Evolutionary conservation across 495 filamentous ascomycete species (phyloP).

Genomic region (Pseudoneurospora amorphoporcata): DNA sequence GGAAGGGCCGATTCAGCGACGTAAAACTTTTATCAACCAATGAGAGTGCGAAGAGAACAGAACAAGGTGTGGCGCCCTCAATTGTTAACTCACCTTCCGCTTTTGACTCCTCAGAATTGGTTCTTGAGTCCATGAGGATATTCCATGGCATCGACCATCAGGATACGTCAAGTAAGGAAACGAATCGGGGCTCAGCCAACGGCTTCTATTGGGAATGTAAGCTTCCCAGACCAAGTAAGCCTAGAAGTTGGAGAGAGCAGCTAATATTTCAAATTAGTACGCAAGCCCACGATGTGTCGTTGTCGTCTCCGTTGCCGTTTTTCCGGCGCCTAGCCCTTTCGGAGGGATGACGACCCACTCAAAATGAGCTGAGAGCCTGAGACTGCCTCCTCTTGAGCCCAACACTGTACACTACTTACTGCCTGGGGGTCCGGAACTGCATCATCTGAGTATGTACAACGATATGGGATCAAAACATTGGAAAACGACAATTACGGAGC

Average conservation of each 20-base stretch:
- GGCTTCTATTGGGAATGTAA: neutral
- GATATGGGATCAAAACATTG: neutral
- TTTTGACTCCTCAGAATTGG: neutral
- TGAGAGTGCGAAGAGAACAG: slow-evolving; percentile 18
- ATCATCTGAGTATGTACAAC: neutral
- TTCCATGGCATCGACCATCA: neutral
- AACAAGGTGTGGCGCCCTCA: slow-evolving; percentile 28
- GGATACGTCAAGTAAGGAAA: slow-evolving; percentile 3
- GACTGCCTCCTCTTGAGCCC: neutral
- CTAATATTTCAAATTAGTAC: neutral
- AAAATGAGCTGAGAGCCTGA: neutral
- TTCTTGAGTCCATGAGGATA: neutral
- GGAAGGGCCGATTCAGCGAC: slow-evolving; percentile 30
- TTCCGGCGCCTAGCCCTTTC: neutral
- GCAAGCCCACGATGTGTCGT: neutral
- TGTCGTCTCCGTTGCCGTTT: neutral
- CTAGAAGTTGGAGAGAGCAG: neutral
- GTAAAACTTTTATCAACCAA: slow-evolving; percentile 23
- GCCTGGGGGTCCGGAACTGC: neutral
- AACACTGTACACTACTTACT: neutral
- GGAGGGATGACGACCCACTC: neutral
- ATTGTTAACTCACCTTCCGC: neutral
- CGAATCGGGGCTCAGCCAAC: neutral
- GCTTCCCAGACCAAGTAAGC: neutral
- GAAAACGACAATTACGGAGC: neutral